Evolutionary conservation across 176 grass and related monocot genomes (phyloP).

Genomic region (Carex cristatella): DNA sequence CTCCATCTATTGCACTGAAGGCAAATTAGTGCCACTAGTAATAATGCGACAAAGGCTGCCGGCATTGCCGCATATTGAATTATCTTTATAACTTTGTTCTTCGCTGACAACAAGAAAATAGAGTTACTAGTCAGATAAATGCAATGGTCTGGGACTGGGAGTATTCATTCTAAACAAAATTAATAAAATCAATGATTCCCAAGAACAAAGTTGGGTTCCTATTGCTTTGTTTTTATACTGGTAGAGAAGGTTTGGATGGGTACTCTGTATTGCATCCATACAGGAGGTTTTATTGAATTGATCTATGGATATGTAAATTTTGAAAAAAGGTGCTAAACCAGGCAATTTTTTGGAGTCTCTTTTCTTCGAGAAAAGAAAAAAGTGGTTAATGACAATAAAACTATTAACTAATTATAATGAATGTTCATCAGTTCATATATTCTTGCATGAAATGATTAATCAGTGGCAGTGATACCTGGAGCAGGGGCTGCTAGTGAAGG

Average conservation of each 20-base stretch:
- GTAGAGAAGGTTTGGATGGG: neutral
- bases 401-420: neutral
- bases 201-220: too few relatives aligned
- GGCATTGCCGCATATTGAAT: constrained; percentile 12
- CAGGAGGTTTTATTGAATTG: neutral
- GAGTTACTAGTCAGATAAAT: neutral
- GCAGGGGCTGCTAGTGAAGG: neutral
- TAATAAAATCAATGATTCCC: neutral
- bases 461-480: neutral
- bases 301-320: neutral
- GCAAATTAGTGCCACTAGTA: neutral
- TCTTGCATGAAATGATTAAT: neutral
- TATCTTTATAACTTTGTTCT: neutral
- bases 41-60: neutral
- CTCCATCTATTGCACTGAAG: neutral
- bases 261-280: neutral
- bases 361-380: neutral
- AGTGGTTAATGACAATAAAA: neutral
- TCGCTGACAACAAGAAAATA: neutral
- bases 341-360: neutral
- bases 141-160: too few relatives aligned
- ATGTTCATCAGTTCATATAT: neutral
- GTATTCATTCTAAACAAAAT: neutral
- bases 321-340: neutral
- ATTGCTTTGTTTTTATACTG: too few relatives aligned